phyloP scores from a whole-genome alignment of 208 protist species.

The Wallacemonas sp. region DNA sequence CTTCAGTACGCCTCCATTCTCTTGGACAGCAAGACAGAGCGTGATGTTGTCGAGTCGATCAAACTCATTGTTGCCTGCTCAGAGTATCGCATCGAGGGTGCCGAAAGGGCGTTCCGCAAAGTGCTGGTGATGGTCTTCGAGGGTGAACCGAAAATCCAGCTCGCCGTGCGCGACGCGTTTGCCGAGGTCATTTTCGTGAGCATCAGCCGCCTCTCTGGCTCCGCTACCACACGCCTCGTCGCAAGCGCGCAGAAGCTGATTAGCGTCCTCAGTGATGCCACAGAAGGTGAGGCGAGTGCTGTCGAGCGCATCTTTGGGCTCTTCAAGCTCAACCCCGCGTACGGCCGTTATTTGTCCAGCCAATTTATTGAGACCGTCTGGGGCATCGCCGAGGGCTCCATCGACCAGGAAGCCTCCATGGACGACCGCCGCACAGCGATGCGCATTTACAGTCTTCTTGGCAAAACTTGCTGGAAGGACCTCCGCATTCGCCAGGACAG shows the following conservation, averaged over 20 bases:
- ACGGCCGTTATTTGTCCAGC: conserved; percentile 56
- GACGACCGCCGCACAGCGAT: conserved; percentile 82
- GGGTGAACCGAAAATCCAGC: conserved; percentile 87
- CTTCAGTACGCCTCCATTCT: conserved; percentile 63
- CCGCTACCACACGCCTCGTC: conserved; percentile 48
- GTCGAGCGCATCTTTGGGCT: conserved; percentile 82
- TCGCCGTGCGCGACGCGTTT: conserved; percentile 89
- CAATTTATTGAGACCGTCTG: conserved; percentile 87
- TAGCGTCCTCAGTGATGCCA: conserved; percentile 53
- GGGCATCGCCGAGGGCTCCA: conserved; percentile 79
- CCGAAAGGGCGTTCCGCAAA: conserved; percentile 64
- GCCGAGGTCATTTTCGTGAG: conserved; percentile 80
- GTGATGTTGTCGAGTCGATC: conserved; percentile 88
- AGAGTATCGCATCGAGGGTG: conserved; percentile 72
- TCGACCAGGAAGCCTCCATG: conserved; percentile 48
- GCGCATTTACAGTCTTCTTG: conserved; percentile 86
- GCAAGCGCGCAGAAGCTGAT: conserved; percentile 85
- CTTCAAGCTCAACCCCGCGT: conserved; percentile 59
- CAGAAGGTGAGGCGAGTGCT: conserved; percentile 86
- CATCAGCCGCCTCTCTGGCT: conserved; percentile 60
- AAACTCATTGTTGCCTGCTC: conserved; percentile 83
- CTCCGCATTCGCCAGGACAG: conserved; percentile 64
- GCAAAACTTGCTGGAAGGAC: conserved; percentile 70
- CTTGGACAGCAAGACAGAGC: conserved; percentile 84
- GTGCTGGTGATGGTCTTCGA: conserved; percentile 89